phyloP scores from a whole-genome alignment of 164 flowering plant species.

The Magnolia officinalis region DNA sequence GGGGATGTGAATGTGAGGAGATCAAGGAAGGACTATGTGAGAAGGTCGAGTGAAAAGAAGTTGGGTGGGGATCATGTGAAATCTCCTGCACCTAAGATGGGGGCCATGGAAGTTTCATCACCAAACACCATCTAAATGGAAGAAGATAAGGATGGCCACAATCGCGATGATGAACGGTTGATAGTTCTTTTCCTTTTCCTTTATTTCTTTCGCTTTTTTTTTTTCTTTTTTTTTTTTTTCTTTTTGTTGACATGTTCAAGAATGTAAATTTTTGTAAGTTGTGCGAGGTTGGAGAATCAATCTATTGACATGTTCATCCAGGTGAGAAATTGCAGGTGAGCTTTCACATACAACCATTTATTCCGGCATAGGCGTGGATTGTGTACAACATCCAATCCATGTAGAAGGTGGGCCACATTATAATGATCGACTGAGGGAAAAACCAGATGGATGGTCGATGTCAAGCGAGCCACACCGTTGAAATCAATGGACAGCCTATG shows the following conservation, averaged over 20 bases:
- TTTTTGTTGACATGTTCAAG: background rate
- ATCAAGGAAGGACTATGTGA: slow-evolving; percentile 25
- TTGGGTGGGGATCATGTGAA: too few species aligned
- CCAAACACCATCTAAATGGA: background rate
- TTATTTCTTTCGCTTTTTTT: background rate
- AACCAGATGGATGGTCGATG: too few species aligned
- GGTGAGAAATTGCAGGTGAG: background rate
- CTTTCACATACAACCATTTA: too few species aligned
- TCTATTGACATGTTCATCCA: background rate
- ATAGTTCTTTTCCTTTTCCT: background rate
- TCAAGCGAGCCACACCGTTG: too few species aligned
- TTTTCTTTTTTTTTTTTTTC: background rate
- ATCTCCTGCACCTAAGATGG: background rate
- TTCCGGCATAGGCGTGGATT: too few species aligned
- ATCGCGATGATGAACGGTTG: background rate
- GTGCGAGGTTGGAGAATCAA: slow-evolving; percentile 3
- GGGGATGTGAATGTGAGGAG: slow-evolving; percentile 5
- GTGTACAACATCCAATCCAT: too few species aligned
- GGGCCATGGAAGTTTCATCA: background rate
- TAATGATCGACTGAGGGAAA: too few species aligned
- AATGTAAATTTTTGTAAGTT: background rate
- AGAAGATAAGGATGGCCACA: background rate
- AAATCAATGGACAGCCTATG: too few species aligned
- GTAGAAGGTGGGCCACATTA: too few species aligned
- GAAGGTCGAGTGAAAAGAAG: slow-evolving; percentile 6